A percentile compares a stretch with the other conserved stretches of the same genome.
Conservation (phyloP, 345 rosid species). For the Eucalyptus cloeziana region DNA sequence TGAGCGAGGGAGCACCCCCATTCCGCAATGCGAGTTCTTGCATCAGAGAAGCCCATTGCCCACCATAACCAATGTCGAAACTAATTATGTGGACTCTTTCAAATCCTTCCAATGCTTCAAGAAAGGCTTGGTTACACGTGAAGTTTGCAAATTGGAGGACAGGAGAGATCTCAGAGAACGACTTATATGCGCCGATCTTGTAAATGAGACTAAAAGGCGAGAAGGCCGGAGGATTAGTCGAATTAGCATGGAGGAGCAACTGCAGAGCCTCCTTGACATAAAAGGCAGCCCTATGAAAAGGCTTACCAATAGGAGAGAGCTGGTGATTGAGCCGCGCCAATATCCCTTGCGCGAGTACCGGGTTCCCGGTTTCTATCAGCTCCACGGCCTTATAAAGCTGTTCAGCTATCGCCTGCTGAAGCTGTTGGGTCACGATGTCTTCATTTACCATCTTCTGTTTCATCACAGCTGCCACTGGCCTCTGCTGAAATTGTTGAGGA, state of each 20-base stretch:
- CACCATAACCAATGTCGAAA: slow-evolving; percentile 84
- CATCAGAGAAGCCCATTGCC: slow-evolving; percentile 91
- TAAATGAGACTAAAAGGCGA: slow-evolving; percentile 22
- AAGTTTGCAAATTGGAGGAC: slow-evolving; percentile 77
- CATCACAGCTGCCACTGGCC: slow-evolving; percentile 6
- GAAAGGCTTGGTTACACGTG: slow-evolving; percentile 87
- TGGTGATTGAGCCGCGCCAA: slow-evolving; percentile 99
- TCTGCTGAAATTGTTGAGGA: slow-evolving; percentile 30
- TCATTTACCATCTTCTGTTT: slow-evolving; percentile 26
- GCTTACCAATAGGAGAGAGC: slow-evolving; percentile 73
- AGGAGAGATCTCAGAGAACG: slow-evolving; percentile 86
- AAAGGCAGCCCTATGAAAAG: slow-evolving; percentile 74
- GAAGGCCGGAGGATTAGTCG: not conserved
- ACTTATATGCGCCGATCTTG: slow-evolving; percentile 72
- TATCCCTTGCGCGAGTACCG: slow-evolving; percentile 98
- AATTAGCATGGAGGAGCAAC: slow-evolving; percentile 23
- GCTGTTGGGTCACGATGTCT: slow-evolving; percentile 48
- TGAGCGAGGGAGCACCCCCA: slow-evolving; percentile 49
- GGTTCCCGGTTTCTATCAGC: slow-evolving; percentile 68
- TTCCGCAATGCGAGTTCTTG: slow-evolving; percentile 70
- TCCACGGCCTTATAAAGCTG: slow-evolving; percentile 84
- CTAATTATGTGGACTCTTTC: slow-evolving; percentile 66
- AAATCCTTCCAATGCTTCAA: slow-evolving; percentile 52
- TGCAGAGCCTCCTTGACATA: slow-evolving; percentile 74
- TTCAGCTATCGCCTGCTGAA: slow-evolving; percentile 55